phyloP scores from a whole-genome alignment of 2,329 filamentous ascomycete genomes.

The Botrytis aclada region DNA sequence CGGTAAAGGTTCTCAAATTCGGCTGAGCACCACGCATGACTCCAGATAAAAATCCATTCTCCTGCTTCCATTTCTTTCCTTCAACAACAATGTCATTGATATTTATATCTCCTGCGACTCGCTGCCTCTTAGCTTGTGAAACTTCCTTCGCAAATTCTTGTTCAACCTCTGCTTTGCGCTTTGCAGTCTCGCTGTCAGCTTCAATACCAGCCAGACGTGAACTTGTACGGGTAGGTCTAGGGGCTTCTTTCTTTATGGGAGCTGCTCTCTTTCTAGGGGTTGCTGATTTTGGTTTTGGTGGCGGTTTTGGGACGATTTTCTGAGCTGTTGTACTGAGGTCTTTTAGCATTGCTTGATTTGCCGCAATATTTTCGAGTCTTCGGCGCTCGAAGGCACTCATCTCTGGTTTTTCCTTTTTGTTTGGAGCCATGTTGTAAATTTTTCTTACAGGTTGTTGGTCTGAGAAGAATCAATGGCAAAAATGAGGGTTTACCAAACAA shows the following conservation, averaged over 20 bases:
- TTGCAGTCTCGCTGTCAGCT: slow-evolving; percentile 57
- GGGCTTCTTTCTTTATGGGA: slow-evolving; percentile 46
- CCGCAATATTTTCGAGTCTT: slow-evolving; percentile 79
- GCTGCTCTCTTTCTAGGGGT: slow-evolving; percentile 43
- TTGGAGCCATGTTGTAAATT: slow-evolving; percentile 46
- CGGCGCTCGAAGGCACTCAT: slow-evolving; percentile 86
- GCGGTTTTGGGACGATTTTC: slow-evolving; percentile 59
- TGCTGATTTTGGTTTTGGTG: slow-evolving; percentile 49
- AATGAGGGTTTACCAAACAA: neutral
- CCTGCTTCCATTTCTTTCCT: slow-evolving; percentile 71
- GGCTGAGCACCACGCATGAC: slow-evolving; percentile 70
- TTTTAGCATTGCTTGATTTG: slow-evolving; percentile 78
- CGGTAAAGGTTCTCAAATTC: slow-evolving; percentile 78
- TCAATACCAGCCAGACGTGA: slow-evolving; percentile 56
- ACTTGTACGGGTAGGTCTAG: slow-evolving; percentile 55
- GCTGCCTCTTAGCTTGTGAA: slow-evolving; percentile 58
- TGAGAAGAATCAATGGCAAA: neutral
- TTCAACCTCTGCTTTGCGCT: slow-evolving; percentile 66
- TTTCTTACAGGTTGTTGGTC: neutral
- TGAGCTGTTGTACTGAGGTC: slow-evolving; percentile 72
- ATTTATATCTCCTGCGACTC: slow-evolving; percentile 65
- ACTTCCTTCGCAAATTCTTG: slow-evolving; percentile 54
- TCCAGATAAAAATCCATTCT: slow-evolving; percentile 62
- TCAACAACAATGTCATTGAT: slow-evolving; percentile 77
- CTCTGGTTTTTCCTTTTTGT: slow-evolving; percentile 44